Evolutionary conservation across 345 rosid species (phyloP).

Genomic region (Gossypium ekmanianum): DNA sequence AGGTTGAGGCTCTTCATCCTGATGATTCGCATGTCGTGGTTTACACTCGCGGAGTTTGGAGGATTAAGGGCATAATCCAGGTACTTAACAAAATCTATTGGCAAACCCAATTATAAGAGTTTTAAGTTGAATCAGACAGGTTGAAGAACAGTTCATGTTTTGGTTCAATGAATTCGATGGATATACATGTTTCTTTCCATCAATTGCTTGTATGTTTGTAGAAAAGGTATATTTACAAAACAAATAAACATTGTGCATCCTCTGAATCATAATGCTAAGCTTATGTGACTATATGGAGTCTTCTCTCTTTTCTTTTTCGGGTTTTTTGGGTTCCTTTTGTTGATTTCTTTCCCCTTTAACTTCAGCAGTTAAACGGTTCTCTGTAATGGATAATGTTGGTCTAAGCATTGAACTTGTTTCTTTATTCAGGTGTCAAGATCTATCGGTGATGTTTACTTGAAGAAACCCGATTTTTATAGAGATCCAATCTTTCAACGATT

Average conservation of each 20-base stretch:
- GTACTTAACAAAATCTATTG: conserved; percentile 26
- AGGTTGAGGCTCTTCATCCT: conserved; percentile 93
- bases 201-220: no score
- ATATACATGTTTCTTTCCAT: no score
- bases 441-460: conserved; percentile 89
- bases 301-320: neutral
- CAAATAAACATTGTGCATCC: no score
- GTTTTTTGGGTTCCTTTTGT: neutral
- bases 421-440: conserved; percentile 89
- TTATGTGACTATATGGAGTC: conserved; percentile 14
- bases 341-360: no score
- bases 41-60: conserved; percentile 86
- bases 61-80: conserved; percentile 97
- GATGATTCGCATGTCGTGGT: conserved; percentile 91
- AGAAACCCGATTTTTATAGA: conserved; percentile 80
- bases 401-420: neutral
- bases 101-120: neutral
- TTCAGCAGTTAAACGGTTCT: neutral
- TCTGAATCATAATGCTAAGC: no score
- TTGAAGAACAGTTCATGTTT: neutral
- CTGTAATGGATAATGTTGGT: conserved; percentile 8
- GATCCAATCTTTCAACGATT: conserved; percentile 78
- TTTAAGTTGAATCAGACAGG: neutral
- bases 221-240: no score
- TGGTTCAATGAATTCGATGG: neutral